These are phyloP conservation scores for Cytospora chrysosperma DNA, from an alignment of 2,329 filamentous ascomycete species.

Conservation along the genomic window DNA sequence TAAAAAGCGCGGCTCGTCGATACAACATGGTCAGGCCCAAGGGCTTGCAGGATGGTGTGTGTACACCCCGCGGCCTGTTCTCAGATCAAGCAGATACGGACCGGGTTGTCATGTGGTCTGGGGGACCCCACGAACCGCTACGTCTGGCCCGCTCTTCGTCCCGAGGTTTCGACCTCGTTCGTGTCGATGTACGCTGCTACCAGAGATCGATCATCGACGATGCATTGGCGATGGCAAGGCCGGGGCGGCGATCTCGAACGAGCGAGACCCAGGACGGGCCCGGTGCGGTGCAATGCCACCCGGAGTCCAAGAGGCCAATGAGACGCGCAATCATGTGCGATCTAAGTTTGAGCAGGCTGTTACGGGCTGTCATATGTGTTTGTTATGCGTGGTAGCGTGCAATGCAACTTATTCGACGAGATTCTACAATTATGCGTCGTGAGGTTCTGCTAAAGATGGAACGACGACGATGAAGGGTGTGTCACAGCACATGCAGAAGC, in stretches of 20 bases:
- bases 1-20: neutral
- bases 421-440: neutral
- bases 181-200: neutral
- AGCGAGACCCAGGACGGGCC: no score
- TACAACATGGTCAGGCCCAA: neutral
- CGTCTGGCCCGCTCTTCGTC: no score
- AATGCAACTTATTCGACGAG: neutral
- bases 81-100: neutral
- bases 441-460: neutral
- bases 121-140: neutral
- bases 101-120: slow-evolving; percentile 9
- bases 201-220: neutral
- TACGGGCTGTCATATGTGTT: no score
- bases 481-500: neutral
- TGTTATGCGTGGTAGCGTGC: neutral
- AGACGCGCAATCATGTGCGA: no score
- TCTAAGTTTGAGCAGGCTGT: no score
- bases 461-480: neutral
- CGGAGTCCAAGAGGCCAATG: neutral
- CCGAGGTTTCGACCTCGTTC: no score
- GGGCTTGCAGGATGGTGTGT: neutral
- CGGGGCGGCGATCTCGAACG: neutral
- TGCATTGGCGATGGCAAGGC: neutral
- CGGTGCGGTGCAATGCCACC: no score
- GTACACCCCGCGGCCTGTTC: neutral